Evolutionary conservation across 805 yeast genomes (phyloP).

Genomic region (Lipomyces kockii): DNA sequence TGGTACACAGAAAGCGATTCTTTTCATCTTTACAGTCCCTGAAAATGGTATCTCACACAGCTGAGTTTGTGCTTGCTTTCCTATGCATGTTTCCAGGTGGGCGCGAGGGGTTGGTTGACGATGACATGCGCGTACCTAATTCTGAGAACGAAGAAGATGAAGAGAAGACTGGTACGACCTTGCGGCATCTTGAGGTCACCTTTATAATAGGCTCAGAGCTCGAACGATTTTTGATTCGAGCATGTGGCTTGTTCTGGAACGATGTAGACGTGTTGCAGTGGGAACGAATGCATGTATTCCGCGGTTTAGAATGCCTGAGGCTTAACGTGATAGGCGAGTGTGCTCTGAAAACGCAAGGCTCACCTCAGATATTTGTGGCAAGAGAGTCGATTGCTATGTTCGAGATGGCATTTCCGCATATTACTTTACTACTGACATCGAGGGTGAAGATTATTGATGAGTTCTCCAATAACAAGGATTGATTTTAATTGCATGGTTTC

Average conservation of each 20-base stretch:
- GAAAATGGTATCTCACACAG: neutral
- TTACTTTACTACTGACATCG: neutral
- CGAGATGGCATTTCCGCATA: conserved; percentile 1
- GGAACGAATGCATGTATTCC: conserved; percentile 4
- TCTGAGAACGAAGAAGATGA: neutral
- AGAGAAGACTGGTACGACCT: neutral
- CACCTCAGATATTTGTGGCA: neutral
- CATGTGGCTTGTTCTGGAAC: neutral
- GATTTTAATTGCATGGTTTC: neutral
- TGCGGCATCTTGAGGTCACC: neutral
- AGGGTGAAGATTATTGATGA: neutral
- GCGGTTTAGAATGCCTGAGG: neutral
- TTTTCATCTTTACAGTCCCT: neutral
- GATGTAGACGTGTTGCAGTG: neutral
- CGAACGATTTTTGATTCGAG: conserved; percentile 1
- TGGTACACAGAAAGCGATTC: neutral
- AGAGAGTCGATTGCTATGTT: neutral
- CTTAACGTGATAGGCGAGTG: neutral
- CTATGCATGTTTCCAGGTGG: conserved; percentile 1
- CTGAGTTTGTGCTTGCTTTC: conserved; percentile 2
- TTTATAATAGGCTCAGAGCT: neutral
- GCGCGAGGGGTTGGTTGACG: neutral
- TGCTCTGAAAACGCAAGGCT: neutral
- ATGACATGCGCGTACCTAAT: neutral
- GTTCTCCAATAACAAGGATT: neutral